Percentiles rank a stretch among this genome's conserved stretches.
phyloP scores from a whole-genome alignment of 129 eudicot species.

The Dittrichia graveolens region DNA sequence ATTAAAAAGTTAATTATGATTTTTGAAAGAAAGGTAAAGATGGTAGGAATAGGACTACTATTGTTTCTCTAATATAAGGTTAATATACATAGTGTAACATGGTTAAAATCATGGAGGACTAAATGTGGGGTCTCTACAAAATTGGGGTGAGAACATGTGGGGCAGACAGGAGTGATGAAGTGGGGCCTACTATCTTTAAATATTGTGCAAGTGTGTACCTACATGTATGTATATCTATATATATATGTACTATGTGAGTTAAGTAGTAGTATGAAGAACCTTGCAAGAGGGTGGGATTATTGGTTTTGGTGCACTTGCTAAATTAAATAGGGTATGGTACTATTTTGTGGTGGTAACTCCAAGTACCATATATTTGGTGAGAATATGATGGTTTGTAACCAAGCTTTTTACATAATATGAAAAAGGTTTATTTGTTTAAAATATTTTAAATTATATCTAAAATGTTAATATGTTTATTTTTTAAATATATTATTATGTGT shows the following conservation, averaged over 20 bases:
- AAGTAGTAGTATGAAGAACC: slow-evolving; percentile 19
- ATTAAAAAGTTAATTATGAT: background rate
- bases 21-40: background rate
- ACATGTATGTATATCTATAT: slow-evolving; percentile 4
- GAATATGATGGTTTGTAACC: background rate
- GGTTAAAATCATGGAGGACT: slow-evolving; percentile 33
- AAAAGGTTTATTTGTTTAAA: too few relatives aligned
- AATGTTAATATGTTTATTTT: too few relatives aligned
- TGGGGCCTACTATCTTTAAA: slow-evolving; percentile 32
- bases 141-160: slow-evolving; percentile 29
- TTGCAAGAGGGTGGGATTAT: slow-evolving; percentile 33
- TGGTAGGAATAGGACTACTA: background rate
- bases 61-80: background rate
- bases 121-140: slow-evolving; percentile 33
- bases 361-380: slow-evolving; percentile 8
- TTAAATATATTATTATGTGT: too few relatives aligned
- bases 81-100: slow-evolving; percentile 16
- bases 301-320: slow-evolving; percentile 38
- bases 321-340: slow-evolving; percentile 33
- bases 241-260: slow-evolving; percentile 19
- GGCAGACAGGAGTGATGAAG: slow-evolving; percentile 27
- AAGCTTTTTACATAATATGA: too few relatives aligned
- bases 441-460: too few relatives aligned
- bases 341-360: slow-evolving; percentile 11
- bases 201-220: slow-evolving; percentile 26